These are phyloP conservation scores for Candida dubliniensis DNA, from an alignment of 1,139 yeast species.

Conservation along the genomic window DNA sequence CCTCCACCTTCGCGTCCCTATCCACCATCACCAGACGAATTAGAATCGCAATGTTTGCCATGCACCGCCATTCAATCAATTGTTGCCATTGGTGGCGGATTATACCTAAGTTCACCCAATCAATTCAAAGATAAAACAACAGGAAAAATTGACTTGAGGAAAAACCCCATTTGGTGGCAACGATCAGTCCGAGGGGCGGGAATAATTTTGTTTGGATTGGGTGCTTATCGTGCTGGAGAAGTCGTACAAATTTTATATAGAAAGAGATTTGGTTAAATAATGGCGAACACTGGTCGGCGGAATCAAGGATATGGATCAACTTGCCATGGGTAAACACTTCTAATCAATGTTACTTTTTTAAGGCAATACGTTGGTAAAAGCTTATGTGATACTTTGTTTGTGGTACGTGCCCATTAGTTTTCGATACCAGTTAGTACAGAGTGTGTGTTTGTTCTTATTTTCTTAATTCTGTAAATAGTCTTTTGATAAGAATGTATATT, in stretches of 20 bases:
- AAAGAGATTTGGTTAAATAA: slow-evolving; percentile 9
- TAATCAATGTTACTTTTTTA: no score
- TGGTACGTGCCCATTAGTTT: no score
- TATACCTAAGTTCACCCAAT: slow-evolving; percentile 29
- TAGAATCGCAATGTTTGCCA: slow-evolving; percentile 33
- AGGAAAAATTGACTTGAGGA: slow-evolving; percentile 33
- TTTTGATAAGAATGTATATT: no score
- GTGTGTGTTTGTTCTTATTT: no score
- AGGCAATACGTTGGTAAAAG: no score
- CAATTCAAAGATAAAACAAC: slow-evolving; percentile 33
- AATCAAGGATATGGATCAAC: not conserved
- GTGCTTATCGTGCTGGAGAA: slow-evolving; percentile 38
- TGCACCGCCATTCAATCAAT: slow-evolving; percentile 43
- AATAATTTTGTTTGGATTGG: slow-evolving; percentile 35
- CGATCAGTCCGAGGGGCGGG: slow-evolving; percentile 35
- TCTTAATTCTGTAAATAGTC: no score
- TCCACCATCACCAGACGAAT: slow-evolving; percentile 18
- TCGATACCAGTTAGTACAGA: no score
- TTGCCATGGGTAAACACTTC: not conserved
- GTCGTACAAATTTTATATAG: slow-evolving; percentile 21
- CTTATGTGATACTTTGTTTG: no score
- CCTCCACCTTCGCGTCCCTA: slow-evolving; percentile 36
- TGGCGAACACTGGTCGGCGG: no score
- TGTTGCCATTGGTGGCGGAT: slow-evolving; percentile 37
- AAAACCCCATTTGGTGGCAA: slow-evolving; percentile 48